Conservation (phyloP, 106 monocot species). For the Allium sativum region DNA sequence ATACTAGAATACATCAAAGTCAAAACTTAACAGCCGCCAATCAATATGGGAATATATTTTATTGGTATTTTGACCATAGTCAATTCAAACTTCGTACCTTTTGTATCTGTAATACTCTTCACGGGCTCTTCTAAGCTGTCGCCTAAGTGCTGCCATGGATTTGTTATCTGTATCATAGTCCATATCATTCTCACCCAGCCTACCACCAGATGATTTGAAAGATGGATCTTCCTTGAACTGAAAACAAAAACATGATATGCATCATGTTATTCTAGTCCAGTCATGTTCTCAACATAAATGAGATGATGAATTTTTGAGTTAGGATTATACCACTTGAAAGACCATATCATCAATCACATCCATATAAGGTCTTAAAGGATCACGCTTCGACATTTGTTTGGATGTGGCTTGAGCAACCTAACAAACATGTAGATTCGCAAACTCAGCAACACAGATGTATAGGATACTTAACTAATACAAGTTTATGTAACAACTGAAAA, state of each 20-base stretch:
- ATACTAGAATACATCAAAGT: background rate
- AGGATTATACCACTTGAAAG: conserved; percentile 59
- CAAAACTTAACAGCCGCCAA: no score
- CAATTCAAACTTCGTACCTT: conserved; percentile 27
- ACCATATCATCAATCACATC: conserved; percentile 89
- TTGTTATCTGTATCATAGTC: conserved; percentile 98
- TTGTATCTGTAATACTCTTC: conserved; percentile 98
- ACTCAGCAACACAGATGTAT: background rate
- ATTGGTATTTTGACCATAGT: no score
- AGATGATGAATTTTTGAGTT: background rate
- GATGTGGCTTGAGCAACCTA: conserved; percentile 98
- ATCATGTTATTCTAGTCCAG: no score
- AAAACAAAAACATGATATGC: conserved; percentile 8
- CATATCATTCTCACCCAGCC: conserved; percentile 99
- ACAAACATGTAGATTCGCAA: background rate
- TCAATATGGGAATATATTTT: no score
- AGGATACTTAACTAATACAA: background rate
- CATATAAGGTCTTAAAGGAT: conserved; percentile 87
- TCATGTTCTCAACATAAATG: background rate
- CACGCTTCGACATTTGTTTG: conserved; percentile 97
- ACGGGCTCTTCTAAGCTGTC: conserved; percentile 77
- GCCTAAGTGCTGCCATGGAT: conserved; percentile 87
- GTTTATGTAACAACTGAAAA: background rate
- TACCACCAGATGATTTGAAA: conserved; percentile 93
- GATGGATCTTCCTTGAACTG: conserved; percentile 89